phyloP scores from a whole-genome alignment of 2,329 filamentous ascomycete species.

The Chaetothyriales sp. region DNA sequence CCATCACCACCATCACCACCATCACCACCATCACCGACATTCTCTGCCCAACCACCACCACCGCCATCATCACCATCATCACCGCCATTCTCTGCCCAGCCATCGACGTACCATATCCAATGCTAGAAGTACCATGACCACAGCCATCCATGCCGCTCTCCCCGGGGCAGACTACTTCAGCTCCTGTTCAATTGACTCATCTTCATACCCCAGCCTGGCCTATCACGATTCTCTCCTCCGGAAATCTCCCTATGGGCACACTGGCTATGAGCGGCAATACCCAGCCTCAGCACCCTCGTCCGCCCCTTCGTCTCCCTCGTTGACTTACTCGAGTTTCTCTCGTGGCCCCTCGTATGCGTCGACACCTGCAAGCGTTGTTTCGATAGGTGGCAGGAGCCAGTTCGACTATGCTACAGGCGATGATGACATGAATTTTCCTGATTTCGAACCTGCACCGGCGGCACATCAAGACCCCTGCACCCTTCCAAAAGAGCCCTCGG shows the following conservation, averaged over 20 bases:
- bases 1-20: background rate
- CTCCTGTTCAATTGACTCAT: conserved; percentile 20
- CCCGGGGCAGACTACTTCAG: conserved; percentile 23
- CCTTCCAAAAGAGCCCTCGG: background rate
- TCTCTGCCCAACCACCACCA: no score
- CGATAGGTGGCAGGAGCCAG: conserved; percentile 20
- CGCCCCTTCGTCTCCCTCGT: conserved; percentile 25
- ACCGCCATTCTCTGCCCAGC: background rate
- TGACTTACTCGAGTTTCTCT: conserved; percentile 21
- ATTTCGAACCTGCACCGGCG: conserved; percentile 25
- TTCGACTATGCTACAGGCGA: conserved; percentile 16
- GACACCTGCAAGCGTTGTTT: conserved; percentile 26
- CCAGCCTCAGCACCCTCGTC: conserved; percentile 26
- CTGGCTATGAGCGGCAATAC: conserved; percentile 10
- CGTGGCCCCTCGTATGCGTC: conserved; percentile 25
- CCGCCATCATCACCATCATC: background rate
- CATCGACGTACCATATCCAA: conserved; percentile 1
- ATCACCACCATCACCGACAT: no score
- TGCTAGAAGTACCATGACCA: conserved; percentile 23
- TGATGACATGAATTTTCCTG: conserved; percentile 31
- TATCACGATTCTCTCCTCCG: conserved; percentile 7
- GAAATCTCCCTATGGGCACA: conserved; percentile 6
- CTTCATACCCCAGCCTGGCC: conserved; percentile 13
- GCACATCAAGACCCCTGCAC: background rate
- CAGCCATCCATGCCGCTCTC: conserved; percentile 22